Conservation (phyloP, 441 rosid genomes). For the Flueggea neowawraea region DNA sequence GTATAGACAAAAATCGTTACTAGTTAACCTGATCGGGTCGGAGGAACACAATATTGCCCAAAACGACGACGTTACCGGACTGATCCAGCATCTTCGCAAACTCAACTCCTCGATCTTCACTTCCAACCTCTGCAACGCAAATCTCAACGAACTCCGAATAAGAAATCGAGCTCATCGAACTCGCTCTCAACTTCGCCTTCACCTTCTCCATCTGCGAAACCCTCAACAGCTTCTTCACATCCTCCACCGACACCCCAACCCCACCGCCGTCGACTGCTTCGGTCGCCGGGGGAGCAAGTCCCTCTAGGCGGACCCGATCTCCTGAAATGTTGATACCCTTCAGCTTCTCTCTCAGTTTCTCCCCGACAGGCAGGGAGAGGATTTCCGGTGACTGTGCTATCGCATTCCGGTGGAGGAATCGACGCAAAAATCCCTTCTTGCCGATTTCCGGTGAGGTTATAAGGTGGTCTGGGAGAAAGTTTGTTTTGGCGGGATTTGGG, state of each 20-base stretch:
- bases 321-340: slow-evolving; percentile 24
- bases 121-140: slow-evolving; percentile 57
- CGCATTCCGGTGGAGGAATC: slow-evolving; percentile 44
- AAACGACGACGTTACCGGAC: slow-evolving; percentile 69
- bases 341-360: slow-evolving; percentile 47
- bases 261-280: slow-evolving; percentile 2
- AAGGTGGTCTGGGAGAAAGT: slow-evolving; percentile 34
- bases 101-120: slow-evolving; percentile 46
- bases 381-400: slow-evolving; percentile 32
- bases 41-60: slow-evolving; percentile 65
- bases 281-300: slow-evolving; percentile 19
- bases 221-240: slow-evolving; percentile 63
- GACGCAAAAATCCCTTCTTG: slow-evolving; percentile 31
- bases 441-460: slow-evolving; percentile 29
- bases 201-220: slow-evolving; percentile 61
- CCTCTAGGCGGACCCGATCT: slow-evolving; percentile 33
- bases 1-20: not conserved
- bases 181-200: slow-evolving; percentile 56
- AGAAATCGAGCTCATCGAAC: slow-evolving; percentile 45
- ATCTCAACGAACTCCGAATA: slow-evolving; percentile 53
- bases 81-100: slow-evolving; percentile 65
- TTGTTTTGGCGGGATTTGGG: slow-evolving; percentile 20
- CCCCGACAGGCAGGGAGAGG: slow-evolving; percentile 48
- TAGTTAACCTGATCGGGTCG: slow-evolving; percentile 67
- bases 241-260: slow-evolving; percentile 35